Base-by-base conservation (phyloP, 305 asterid species). In the Fraxinus baroniana region DNA sequence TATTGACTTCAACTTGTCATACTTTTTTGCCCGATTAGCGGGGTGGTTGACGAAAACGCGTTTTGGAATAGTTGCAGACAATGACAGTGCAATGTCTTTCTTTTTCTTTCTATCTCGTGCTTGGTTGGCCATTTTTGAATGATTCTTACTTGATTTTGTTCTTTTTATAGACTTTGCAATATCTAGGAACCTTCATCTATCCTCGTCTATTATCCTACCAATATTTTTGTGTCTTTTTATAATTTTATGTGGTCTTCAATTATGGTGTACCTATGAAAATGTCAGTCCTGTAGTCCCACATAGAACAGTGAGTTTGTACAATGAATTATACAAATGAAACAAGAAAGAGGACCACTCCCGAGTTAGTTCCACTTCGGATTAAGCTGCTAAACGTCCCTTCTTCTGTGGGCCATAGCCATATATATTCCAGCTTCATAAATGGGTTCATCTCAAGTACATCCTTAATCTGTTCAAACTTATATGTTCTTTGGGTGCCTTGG, bases 131-230 rank as follows among this genome's bases (percentile, higher is more conserved):
- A 5, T 70, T 15, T 70, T 66, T 26, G 3, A 64, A 26, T 30
- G 10, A 30, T 30, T 70, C 41, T 30, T 30, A 7, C 41, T 5
- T 4, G 12, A 30, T 30, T 30, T 70, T 70, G 75, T 70, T 30
- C 24, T 70, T 28, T 26, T 30, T 70, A 13, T 70, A 28, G 22
- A 70, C 75, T 28, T 0, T 13, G 75, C 9, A 28, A 70, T 32
- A 70, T 28, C 75, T 30, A 5, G 75, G 75, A 70, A 70, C 41
- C 75, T 70, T 70, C 75, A 68, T 68, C 37, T 28, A 68, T 68
- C 75, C 12, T 12, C 20, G 41, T 70, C 24, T 70, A 15, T 70
- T 3, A 6, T 30, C 75, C 22, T 70, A 12, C 41, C 75, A 4
- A 30, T 70, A 70, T 28, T 4, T 70, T 70, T 15, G 10, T 30